Conservation (phyloP, 164 flowering plant genomes). For the Nymphaea colorata region DNA sequence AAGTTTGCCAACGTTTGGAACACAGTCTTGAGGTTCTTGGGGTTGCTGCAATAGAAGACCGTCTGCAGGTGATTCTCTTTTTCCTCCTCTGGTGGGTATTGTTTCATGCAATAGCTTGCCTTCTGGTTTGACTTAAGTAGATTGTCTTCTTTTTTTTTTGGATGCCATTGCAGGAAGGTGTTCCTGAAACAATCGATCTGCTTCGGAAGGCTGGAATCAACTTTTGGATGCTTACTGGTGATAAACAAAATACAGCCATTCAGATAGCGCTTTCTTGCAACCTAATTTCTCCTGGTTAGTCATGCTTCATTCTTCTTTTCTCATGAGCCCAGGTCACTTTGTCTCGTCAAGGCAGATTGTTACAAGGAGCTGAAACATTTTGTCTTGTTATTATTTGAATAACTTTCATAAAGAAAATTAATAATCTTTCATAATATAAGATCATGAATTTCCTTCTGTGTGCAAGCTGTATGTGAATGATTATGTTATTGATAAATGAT, state of each 20-base stretch:
- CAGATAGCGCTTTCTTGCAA: conserved; percentile 96
- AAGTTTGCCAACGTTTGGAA: conserved; percentile 91
- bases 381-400: too few relatives aligned
- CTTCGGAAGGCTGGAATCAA: conserved; percentile 95
- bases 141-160: neutral
- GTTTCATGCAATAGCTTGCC: too few relatives aligned
- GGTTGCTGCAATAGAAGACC: conserved; percentile 96
- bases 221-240: conserved; percentile 99
- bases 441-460: too few relatives aligned
- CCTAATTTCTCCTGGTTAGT: conserved; percentile 86
- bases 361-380: too few relatives aligned
- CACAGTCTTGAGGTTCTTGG: conserved; percentile 83
- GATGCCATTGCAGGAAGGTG: conserved; percentile 66
- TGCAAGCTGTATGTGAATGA: too few relatives aligned
- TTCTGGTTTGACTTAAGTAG: too few relatives aligned
- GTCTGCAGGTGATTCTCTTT: conserved; percentile 54
- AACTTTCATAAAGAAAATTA: too few relatives aligned
- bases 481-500: too few relatives aligned
- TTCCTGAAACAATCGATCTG: conserved; percentile 91
- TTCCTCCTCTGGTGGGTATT: neutral
- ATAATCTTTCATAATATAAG: too few relatives aligned
- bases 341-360: too few relatives aligned
- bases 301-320: too few relatives aligned
- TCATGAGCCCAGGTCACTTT: too few relatives aligned
- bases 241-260: conserved; percentile 92